phyloP scores from a whole-genome alignment of 1,139 yeast species.

The Suhomyces bolitotheri region DNA sequence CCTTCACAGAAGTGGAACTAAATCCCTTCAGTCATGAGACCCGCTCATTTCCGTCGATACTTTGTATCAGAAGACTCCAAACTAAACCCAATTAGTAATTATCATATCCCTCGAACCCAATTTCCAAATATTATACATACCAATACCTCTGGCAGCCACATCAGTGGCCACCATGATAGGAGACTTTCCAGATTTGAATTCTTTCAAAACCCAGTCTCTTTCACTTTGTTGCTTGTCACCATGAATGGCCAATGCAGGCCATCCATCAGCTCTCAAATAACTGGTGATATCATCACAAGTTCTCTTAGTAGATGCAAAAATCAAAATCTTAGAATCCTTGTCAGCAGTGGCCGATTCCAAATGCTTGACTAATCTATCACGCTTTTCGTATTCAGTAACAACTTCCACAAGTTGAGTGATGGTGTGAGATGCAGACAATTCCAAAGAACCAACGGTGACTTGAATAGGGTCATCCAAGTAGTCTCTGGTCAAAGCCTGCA shows the following conservation, averaged over 20 bases:
- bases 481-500: constrained; percentile 87
- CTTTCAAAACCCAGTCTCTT: constrained; percentile 97
- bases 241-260: constrained; percentile 99
- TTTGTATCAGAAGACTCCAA: constrained; percentile 9
- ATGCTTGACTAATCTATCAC: constrained; percentile 84
- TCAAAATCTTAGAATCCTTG: constrained; percentile 72
- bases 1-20: background rate
- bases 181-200: constrained; percentile 87
- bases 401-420: constrained; percentile 94
- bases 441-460: constrained; percentile 94
- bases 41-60: constrained; percentile 10
- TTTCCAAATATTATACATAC: constrained; percentile 59
- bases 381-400: constrained; percentile 85
- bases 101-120: constrained; percentile 18
- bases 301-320: constrained; percentile 95
- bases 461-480: constrained; percentile 91
- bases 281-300: constrained; percentile 94
- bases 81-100: constrained; percentile 23
- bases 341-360: constrained; percentile 83
- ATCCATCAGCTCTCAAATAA: constrained; percentile 92
- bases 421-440: constrained; percentile 93
- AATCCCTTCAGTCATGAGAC: constrained; percentile 5
- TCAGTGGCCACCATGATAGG: constrained; percentile 99
- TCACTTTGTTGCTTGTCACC: constrained; percentile 98
- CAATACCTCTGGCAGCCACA: constrained; percentile 99